Base-by-base conservation (phyloP, 2,329 filamentous ascomycete species). In the Trichoderma sp. region DNA sequence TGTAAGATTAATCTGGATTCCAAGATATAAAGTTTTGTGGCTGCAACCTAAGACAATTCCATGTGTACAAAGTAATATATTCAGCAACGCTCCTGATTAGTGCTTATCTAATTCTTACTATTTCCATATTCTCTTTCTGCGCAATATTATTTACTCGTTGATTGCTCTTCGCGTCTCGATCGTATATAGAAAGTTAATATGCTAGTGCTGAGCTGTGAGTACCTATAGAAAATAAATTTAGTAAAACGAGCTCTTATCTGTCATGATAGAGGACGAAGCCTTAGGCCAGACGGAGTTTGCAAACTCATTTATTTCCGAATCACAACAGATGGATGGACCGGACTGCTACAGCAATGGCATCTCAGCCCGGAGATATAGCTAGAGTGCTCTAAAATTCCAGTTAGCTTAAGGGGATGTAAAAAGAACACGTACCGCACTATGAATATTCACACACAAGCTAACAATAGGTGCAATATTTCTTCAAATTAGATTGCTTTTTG, bases 31-130 rank as follows among this genome's bases (percentile, higher is more conserved):
- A 38, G 24, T 66, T 66, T 29, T 29, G 64, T 66, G 38, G 24
- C 64, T 50, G 16, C 5, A 66, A 66, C 64, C 41, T 18, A 66
- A 66, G 29, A 21, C n/a, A 21, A 11, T n/a, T 45, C 27, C n/a
- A 53, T 21, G 9, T 33, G 2, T 29, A 31, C 27, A 33, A 29
- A 29, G 16, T 6, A 62, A n/a, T 18, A 18, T 33, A 18, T 53
- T 50, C 24, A n/a, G 7, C 18, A 31, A 21, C 45, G 45, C 45
- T 29, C 4, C n/a, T 53, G 21, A 16, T 56, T 68, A 68, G 65
- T 50, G 45, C 65, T 68, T 56, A 68, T 56, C 29, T 68, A 56
- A 68, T 68, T 68, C 65, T 68, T 53, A 68, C 65, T 16, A 24
- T 33, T 3, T 21, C 8, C n/a, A 24, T 21, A 11, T 33, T 35